Evolutionary conservation across 352 stramenopile species (phyloP).

Genomic region (Globisporangium splendens): DNA sequence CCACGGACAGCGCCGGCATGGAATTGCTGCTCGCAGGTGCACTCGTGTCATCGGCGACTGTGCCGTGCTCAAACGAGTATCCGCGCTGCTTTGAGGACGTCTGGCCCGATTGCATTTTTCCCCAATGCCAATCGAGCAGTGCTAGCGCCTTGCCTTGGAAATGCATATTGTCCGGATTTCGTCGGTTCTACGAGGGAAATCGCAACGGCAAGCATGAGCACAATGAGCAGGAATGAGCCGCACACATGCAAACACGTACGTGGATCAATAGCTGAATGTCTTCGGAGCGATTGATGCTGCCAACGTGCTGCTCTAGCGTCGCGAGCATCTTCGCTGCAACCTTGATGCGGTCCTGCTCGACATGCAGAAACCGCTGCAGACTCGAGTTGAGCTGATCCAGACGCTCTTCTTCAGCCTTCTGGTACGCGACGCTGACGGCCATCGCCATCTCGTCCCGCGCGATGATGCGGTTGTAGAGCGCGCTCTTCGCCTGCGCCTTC

Average conservation of each 20-base stretch:
- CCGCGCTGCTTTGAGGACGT: slow-evolving; percentile 4
- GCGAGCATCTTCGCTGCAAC: slow-evolving; percentile 54
- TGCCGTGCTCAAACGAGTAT: slow-evolving; percentile 14
- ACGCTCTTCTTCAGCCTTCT: slow-evolving; percentile 80
- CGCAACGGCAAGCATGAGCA: neutral
- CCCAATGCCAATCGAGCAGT: slow-evolving; percentile 84
- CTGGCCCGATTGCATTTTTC: slow-evolving; percentile 42
- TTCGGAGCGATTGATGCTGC: slow-evolving; percentile 60
- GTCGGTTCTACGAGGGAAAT: slow-evolving; percentile 38
- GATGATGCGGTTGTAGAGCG: slow-evolving; percentile 80
- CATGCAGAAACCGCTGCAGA: slow-evolving; percentile 64
- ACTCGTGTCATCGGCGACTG: neutral
- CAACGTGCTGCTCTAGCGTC: slow-evolving; percentile 54
- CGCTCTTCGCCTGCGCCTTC: slow-evolving; percentile 63
- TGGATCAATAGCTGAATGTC: slow-evolving; percentile 85
- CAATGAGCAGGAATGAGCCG: neutral
- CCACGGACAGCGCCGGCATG: slow-evolving; percentile 7
- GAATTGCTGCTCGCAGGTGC: slow-evolving; percentile 6
- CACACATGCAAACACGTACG: slow-evolving; percentile 10
- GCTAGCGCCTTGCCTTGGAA: slow-evolving; percentile 85
- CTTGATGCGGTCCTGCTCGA: slow-evolving; percentile 74
- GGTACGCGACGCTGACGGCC: slow-evolving; percentile 84
- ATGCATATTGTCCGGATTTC: slow-evolving; percentile 84
- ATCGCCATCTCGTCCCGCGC: slow-evolving; percentile 88
- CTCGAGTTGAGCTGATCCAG: slow-evolving; percentile 74